Base-by-base conservation (phyloP, 2,329 filamentous ascomycete genomes). In the Pleomassaria siparia region DNA sequence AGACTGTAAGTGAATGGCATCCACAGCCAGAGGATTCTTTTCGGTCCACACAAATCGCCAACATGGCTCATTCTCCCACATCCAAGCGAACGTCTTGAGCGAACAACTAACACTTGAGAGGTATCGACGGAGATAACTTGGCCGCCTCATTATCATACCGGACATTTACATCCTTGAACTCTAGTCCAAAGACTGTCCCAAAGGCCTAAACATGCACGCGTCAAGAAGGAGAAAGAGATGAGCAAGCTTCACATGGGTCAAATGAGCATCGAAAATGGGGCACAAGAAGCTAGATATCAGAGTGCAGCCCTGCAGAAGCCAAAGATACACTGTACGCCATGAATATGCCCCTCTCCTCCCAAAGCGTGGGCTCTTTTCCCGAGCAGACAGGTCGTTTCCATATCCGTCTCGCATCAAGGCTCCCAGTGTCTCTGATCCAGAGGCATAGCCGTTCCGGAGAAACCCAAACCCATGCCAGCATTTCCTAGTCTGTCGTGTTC, bases 311-410 rank as follows among this genome's bases (percentile, higher is more conserved):
- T 66, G 65, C 56, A 51, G 63, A 68, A 65, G 61, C 58, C 59
- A 53, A 65, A 63, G 66, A 54, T 67, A 68, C 62, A 69, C 61
- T 58, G 43, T 66, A 64, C 68, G 68, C 66, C 69, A 64, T 67
- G 64, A 61, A 64, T 68, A 69, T 71, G 69, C 66, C 62, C 61
- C 63, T 56, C 64, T 66, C 66, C 59, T 67, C 63, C 68, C 62
- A 67, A 67, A 66, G 55, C 60, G 53, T 58, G 57, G 57, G 62
- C 60, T 61, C 54, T 52, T 62, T 56, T 55, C 58, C 45, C 58
- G 53, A 59, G 56, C 52, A 53, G 56, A 60, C 59, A 60, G 52
- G 62, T 58, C 56, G 54, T 58, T 44, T 60, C 58, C 51, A 63
- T 56, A 50, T 64, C 57, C 59, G 50, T 55, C 53, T 55, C 55